phyloP scores from a whole-genome alignment of 352 stramenopile genomes.

The Globisporangium splendens region DNA sequence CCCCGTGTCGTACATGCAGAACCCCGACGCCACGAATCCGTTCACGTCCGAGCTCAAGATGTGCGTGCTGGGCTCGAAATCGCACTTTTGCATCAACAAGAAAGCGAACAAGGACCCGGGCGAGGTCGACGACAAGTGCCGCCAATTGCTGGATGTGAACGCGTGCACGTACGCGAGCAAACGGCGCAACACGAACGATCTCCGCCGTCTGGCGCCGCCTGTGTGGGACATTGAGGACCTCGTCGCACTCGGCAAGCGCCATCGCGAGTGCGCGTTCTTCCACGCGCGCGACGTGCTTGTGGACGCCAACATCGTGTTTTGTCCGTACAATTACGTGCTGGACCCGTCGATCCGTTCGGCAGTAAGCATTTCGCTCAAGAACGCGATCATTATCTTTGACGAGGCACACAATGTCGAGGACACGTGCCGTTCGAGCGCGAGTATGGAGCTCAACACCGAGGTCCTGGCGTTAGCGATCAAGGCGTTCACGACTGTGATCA shows the following conservation, averaged over 20 bases:
- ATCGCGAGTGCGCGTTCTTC: slow-evolving; percentile 82
- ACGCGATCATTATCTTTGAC: slow-evolving; percentile 80
- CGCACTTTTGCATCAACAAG: slow-evolving; percentile 76
- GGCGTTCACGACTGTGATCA: slow-evolving; percentile 65
- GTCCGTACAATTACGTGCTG: slow-evolving; percentile 88
- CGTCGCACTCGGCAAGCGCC: slow-evolving; percentile 61
- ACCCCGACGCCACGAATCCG: slow-evolving; percentile 31
- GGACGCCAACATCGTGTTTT: slow-evolving; percentile 79
- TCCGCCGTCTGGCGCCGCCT: slow-evolving; percentile 41
- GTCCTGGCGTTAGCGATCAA: slow-evolving; percentile 46
- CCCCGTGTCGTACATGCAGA: slow-evolving; percentile 52
- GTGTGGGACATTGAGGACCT: slow-evolving; percentile 88
- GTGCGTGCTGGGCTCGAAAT: slow-evolving; percentile 77
- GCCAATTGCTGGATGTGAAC: slow-evolving; percentile 45
- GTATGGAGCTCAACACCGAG: slow-evolving; percentile 63
- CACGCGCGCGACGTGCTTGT: slow-evolving; percentile 43
- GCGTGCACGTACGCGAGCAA: slow-evolving; percentile 59
- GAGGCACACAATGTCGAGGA: slow-evolving; percentile 89
- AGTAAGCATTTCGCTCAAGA: slow-evolving; percentile 64
- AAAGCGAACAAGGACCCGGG: slow-evolving; percentile 58
- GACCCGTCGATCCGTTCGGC: slow-evolving; percentile 71
- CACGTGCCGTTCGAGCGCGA: slow-evolving; percentile 75
- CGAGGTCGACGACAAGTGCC: slow-evolving; percentile 79
- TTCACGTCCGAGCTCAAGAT: slow-evolving; percentile 55
- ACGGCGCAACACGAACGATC: slow-evolving; percentile 43